These are phyloP conservation scores for Debaryomycetaceae sp. DNA, from an alignment of 1,139 yeast genomes.

Conservation along the genomic window DNA sequence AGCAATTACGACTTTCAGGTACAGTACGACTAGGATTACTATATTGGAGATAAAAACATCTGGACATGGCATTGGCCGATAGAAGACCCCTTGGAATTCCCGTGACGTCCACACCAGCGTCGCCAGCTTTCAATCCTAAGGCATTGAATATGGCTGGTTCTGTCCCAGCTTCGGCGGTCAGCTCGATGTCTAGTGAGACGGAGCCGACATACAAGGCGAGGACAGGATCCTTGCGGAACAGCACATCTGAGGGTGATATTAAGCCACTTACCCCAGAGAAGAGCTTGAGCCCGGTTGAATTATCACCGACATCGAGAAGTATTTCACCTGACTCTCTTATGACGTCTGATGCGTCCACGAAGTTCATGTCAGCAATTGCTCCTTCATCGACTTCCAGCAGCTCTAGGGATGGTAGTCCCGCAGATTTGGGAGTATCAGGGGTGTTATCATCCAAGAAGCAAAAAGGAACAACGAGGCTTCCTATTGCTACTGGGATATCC, in stretches of 20 bases:
- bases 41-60: slow-evolving; percentile 3
- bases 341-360: slow-evolving; percentile 21
- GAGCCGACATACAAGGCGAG: slow-evolving; percentile 5
- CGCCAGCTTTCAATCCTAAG: slow-evolving; percentile 46
- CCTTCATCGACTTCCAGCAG: slow-evolving; percentile 16
- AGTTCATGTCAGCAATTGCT: slow-evolving; percentile 15
- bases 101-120: slow-evolving; percentile 35
- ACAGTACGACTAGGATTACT: not conserved
- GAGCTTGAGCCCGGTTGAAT: slow-evolving; percentile 23
- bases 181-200: slow-evolving; percentile 1
- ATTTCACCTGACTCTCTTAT: slow-evolving; percentile 45
- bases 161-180: slow-evolving; percentile 4
- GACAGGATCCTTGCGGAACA: slow-evolving; percentile 12
- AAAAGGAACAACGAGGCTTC: slow-evolving; percentile 39
- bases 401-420: slow-evolving; percentile 32
- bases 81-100: slow-evolving; percentile 53
- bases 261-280: slow-evolving; percentile 20
- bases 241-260: slow-evolving; percentile 11
- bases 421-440: slow-evolving; percentile 1
- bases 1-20: not conserved
- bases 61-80: slow-evolving; percentile 52
- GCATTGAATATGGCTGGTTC: slow-evolving; percentile 23
- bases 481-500: slow-evolving; percentile 69
- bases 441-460: slow-evolving; percentile 24
- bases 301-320: slow-evolving; percentile 40